Base-by-base conservation (phyloP, 768 basidiomycete species). In the Kwoniella shandongensis region DNA sequence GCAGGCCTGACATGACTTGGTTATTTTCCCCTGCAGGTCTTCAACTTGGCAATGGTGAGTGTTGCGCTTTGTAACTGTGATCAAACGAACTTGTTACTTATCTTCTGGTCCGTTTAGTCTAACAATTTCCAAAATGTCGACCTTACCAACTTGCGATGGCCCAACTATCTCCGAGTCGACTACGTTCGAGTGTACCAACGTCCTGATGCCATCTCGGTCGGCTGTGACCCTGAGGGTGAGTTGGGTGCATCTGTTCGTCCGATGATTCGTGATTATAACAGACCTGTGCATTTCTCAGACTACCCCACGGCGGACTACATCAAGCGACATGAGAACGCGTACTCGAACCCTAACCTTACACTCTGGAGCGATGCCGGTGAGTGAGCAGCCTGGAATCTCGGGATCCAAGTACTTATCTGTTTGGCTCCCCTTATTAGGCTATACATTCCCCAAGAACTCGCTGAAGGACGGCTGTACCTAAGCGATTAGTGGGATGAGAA, bases 171-270 rank as follows among this genome's bases (percentile, higher is more conserved):
- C 85, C 80, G 79, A 46, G 80, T 94, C 35, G 89, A 94, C 73
- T 96, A 86, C 78, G 83, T 94, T 50, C 83, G 92, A 25, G 87
- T 96, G 11, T 97, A 93, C 75, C 93, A 96, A 72, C 84, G 84
- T 2, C 79, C 81, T 68, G 75, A 83, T 32, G 35, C 54, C 8
- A 66, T 66, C 54, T 89, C 89, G 68, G 53, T 76, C 11, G 67
- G 73, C 2, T 78, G 76, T 57, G 74, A 73, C 46, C 72, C 72
- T 8, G 29, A 48, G 8, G 69, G 69, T 70, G 44, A 51, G 69
- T 62, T 12, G 29, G 12, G 10, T 13, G 23, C 38, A 27, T 45
- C 25, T 59, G 15, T 23, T 22, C 27, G n/a, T 30, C 12, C n/a
- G 23, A 17, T 47, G 35, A 20, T 50, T 27, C 45, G 3, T 51